A percentile compares a stretch with the other conserved stretches of the same genome.
Evolutionary conservation across 1,139 yeast genomes (phyloP).

Genomic region (Yamadazyma friedrichii): DNA sequence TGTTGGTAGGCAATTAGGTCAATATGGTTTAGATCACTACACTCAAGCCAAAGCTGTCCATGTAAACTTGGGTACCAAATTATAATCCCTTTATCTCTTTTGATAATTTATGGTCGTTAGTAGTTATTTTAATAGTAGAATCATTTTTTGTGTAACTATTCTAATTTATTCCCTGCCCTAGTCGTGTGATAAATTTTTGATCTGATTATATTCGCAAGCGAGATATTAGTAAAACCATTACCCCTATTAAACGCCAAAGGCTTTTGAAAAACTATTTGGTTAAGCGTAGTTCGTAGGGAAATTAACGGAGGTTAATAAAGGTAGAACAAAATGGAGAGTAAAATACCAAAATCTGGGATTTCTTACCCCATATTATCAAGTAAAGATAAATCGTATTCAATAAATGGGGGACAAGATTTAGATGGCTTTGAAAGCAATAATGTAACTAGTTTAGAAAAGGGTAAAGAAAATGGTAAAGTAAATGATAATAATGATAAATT

Average conservation of each 20-base stretch:
- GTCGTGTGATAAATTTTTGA: not conserved
- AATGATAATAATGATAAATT: too few relatives aligned
- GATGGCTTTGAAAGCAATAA: too few relatives aligned
- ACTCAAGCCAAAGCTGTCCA: conserved; percentile 81
- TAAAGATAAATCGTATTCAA: not conserved
- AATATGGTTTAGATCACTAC: conserved; percentile 73
- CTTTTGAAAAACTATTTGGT: not conserved
- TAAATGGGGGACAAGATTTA: not conserved
- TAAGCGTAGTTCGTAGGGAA: too few relatives aligned
- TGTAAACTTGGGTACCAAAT: conserved; percentile 50
- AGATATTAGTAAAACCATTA: not conserved
- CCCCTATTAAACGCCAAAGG: conserved; percentile 2
- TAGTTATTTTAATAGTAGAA: not conserved
- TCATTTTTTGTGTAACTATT: too few relatives aligned
- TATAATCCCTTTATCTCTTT: conserved; percentile 15
- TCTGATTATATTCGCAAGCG: not conserved
- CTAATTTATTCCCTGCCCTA: too few relatives aligned
- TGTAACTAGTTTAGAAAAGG: too few relatives aligned
- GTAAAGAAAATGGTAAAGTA: too few relatives aligned
- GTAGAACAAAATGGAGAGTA: not conserved
- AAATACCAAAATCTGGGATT: not conserved
- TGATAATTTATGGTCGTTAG: not conserved
- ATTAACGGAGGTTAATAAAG: too few relatives aligned
- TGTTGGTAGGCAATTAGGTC: conserved; percentile 85
- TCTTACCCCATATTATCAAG: not conserved